These are phyloP conservation scores for Penicillium sp. DNA, from an alignment of 2,329 filamentous ascomycete species.

Conservation along the genomic window DNA sequence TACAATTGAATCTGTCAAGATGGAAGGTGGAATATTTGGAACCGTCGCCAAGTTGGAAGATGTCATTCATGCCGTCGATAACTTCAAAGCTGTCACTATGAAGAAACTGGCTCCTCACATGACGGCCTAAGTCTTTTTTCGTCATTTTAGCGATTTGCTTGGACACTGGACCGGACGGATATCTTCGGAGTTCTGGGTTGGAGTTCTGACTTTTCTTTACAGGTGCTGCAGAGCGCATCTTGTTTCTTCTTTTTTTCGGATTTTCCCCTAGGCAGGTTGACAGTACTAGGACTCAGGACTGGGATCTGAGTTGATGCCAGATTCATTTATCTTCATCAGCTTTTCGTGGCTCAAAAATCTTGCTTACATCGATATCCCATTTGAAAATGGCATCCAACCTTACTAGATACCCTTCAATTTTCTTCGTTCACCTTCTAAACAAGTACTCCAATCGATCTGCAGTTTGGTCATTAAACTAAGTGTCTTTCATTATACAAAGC, in stretches of 20 bases:
- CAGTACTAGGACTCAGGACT: background rate
- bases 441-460: background rate
- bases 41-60: conserved; percentile 42
- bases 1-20: conserved; percentile 47
- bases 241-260: background rate
- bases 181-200: conserved; percentile 18
- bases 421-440: background rate
- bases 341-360: background rate
- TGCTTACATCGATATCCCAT: background rate
- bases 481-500: background rate
- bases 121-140: conserved; percentile 20
- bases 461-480: background rate
- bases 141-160: conserved; percentile 19
- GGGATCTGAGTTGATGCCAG: background rate
- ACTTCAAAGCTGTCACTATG: conserved; percentile 43
- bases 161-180: conserved; percentile 8
- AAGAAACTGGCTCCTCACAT: conserved; percentile 47
- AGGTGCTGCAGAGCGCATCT: conserved; percentile 2
- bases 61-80: conserved; percentile 44
- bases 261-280: background rate
- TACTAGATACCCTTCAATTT: background rate
- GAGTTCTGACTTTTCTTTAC: conserved; percentile 5
- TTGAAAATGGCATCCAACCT: background rate
- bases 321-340: background rate
- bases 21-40: conserved; percentile 51